phyloP scores from a whole-genome alignment of 257 asterid species.

The Apocynum venetum region DNA sequence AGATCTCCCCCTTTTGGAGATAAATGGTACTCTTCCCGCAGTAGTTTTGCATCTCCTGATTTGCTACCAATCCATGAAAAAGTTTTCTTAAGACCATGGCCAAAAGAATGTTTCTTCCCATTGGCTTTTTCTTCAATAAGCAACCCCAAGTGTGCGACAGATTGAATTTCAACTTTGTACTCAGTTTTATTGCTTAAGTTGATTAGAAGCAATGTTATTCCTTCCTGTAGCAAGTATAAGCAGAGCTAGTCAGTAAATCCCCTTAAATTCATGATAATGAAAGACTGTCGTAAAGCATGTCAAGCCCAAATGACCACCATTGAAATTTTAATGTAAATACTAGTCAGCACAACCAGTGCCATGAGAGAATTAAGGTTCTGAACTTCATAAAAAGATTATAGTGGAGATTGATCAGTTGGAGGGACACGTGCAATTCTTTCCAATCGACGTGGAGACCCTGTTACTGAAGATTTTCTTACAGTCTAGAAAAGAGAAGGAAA shows the following conservation, averaged over 20 bases:
- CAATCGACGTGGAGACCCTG: background rate
- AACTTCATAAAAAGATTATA: background rate
- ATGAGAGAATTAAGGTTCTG: background rate
- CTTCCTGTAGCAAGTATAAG: conserved; percentile 48
- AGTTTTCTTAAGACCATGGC: conserved; percentile 45
- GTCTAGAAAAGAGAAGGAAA: background rate
- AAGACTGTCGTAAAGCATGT: too few relatives aligned
- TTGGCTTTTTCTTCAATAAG: conserved; percentile 16
- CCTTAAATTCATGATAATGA: background rate
- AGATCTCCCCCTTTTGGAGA: conserved; percentile 55
- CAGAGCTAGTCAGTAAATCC: conserved; percentile 4
- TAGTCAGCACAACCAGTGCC: background rate
- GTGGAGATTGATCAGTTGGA: background rate
- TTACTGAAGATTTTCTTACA: background rate
- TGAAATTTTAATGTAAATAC: too few relatives aligned
- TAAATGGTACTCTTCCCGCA: conserved; percentile 71
- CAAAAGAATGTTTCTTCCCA: conserved; percentile 27
- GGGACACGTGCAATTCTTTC: background rate
- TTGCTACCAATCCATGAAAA: conserved; percentile 72
- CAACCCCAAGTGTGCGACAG: conserved; percentile 23
- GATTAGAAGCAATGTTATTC: conserved; percentile 68
- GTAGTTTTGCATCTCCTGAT: conserved; percentile 46
- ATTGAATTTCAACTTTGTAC: conserved; percentile 37
- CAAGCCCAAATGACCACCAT: background rate
- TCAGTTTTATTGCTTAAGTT: conserved; percentile 66